phyloP scores from a whole-genome alignment of 2,329 filamentous ascomycete genomes.

The Tolypocladium pustulatum region DNA sequence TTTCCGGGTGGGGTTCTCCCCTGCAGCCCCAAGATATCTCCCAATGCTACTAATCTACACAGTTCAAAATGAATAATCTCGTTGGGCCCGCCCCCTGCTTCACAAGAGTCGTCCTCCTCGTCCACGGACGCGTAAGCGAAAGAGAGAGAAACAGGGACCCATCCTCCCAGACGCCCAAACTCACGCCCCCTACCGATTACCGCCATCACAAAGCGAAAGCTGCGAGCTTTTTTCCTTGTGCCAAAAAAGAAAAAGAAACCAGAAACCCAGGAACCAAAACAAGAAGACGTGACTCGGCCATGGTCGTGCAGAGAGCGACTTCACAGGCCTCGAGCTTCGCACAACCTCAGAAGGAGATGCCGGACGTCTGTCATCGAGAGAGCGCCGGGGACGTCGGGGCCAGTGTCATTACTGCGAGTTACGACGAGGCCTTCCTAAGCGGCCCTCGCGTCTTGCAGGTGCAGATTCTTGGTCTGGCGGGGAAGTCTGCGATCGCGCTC shows the following conservation, averaged over 20 bases:
- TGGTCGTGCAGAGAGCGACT: neutral
- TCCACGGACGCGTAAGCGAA: neutral
- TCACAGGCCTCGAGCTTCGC: neutral
- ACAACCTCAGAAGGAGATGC: neutral
- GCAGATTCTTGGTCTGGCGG: conserved; percentile 29
- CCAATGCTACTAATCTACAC: neutral
- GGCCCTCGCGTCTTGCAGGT: conserved; percentile 15
- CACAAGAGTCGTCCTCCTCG: neutral
- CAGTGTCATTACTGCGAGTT: neutral
- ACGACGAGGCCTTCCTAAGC: conserved; percentile 11
- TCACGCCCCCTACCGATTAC: neutral
- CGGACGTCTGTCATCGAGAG: neutral
- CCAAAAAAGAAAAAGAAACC: neutral
- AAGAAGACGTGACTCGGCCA: neutral
- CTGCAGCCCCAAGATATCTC: neutral
- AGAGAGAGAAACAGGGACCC: neutral
- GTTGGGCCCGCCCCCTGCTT: neutral
- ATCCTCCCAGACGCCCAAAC: neutral
- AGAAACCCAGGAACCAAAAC: neutral
- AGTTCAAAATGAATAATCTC: neutral
- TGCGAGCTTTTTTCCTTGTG: neutral
- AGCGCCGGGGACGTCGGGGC: neutral
- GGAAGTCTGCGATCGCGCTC: conserved; percentile 80
- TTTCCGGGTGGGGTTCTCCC: neutral
- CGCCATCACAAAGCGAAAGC: neutral